Evolutionary conservation across 306 rosid genomes (phyloP).

Genomic region (Prunus davidiana): DNA sequence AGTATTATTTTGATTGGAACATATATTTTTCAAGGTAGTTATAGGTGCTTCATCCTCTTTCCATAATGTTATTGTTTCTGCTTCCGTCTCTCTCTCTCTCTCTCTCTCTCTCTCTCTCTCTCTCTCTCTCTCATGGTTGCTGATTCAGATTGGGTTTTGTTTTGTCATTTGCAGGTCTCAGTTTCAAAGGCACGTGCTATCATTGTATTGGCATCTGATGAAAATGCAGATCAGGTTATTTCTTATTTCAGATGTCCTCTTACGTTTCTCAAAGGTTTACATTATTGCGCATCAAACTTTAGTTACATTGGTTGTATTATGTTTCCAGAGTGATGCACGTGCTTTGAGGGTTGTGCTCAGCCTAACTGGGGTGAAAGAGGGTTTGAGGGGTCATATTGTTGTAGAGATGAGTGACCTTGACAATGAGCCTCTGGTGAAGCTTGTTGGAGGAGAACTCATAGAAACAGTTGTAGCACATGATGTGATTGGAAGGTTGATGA

Average conservation of each 20-base stretch:
- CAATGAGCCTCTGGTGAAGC: conserved; percentile 94
- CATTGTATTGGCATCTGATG: conserved; percentile 92
- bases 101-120: background rate
- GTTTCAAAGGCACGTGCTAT: conserved; percentile 98
- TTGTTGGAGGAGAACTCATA: conserved; percentile 92
- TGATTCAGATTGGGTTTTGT: background rate
- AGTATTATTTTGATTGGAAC: background rate
- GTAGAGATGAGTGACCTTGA: conserved; percentile 99
- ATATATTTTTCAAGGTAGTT: background rate
- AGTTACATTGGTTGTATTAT: conserved; percentile 14
- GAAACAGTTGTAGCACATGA: conserved; percentile 99
- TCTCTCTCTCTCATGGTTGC: background rate
- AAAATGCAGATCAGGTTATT: conserved; percentile 94
- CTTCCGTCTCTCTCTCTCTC: background rate
- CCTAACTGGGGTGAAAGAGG: conserved; percentile 91
- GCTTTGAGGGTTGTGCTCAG: conserved; percentile 98
- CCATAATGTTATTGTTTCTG: background rate
- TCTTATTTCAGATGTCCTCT: background rate
- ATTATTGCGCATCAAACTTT: conserved; percentile 12
- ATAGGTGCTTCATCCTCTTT: background rate
- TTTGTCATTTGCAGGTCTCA: conserved; percentile 58
- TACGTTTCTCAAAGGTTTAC: conserved; percentile 22
- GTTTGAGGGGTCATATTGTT: conserved; percentile 84
- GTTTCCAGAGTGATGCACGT: conserved; percentile 88
- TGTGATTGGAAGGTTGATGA: conserved; percentile 98